Conservation (phyloP, 2,329 filamentous ascomycete genomes). For the Verticillium nubilum region DNA sequence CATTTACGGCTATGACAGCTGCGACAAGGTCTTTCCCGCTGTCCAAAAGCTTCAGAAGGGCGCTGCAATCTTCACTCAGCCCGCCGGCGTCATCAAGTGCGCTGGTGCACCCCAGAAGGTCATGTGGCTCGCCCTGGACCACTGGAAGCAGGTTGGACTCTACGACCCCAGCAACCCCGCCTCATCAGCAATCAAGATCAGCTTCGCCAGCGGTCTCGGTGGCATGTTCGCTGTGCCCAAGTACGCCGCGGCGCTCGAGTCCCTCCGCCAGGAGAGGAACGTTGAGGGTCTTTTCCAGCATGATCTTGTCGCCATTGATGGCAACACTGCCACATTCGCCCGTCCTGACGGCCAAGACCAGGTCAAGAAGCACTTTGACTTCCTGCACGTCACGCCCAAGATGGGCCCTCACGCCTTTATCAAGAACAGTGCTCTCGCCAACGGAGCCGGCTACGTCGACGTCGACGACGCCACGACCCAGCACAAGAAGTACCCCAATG, state of each 20-base stretch:
- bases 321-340: slow-evolving; percentile 46
- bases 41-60: slow-evolving; percentile 43
- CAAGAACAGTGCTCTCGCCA: slow-evolving; percentile 46
- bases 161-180: slow-evolving; percentile 36
- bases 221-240: slow-evolving; percentile 57
- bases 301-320: slow-evolving; percentile 47
- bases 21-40: slow-evolving; percentile 45
- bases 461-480: slow-evolving; percentile 47
- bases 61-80: slow-evolving; percentile 54
- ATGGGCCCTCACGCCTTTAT: slow-evolving; percentile 52
- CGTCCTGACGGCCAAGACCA: slow-evolving; percentile 33
- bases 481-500: slow-evolving; percentile 48
- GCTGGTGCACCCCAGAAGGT: slow-evolving; percentile 57
- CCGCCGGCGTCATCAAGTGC: slow-evolving; percentile 53
- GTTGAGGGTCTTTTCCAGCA: slow-evolving; percentile 56
- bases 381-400: slow-evolving; percentile 53
- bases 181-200: slow-evolving; percentile 41
- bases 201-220: slow-evolving; percentile 49
- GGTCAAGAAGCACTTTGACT: slow-evolving; percentile 43
- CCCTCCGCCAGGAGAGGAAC: slow-evolving; percentile 45
- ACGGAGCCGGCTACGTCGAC: slow-evolving; percentile 52
- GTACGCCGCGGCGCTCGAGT: slow-evolving; percentile 48
- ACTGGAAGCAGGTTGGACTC: slow-evolving; percentile 49
- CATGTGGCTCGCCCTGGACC: slow-evolving; percentile 56
- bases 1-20: slow-evolving; percentile 52